A percentile compares a stretch with the other conserved stretches of the same genome.
phyloP scores from a whole-genome alignment of 176 grass and related monocot species.

The Phoenix roebelenii region DNA sequence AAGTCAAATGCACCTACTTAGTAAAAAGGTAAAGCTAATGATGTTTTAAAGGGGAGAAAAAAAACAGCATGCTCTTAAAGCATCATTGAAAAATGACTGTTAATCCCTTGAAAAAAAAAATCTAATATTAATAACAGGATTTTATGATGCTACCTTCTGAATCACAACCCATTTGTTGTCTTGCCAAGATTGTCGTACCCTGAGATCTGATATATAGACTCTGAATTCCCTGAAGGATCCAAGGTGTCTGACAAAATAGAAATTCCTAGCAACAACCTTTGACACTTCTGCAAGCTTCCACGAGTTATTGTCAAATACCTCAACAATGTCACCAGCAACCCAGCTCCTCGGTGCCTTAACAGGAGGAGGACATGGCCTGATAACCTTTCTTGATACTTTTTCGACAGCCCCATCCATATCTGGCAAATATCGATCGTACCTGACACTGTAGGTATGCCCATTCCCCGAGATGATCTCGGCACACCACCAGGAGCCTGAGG shows the following conservation, averaged over 20 bases:
- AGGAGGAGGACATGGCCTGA: slow-evolving; percentile 39
- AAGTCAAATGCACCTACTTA: too few relatives aligned
- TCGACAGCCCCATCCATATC: neutral
- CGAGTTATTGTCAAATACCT: slow-evolving; percentile 31
- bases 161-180: slow-evolving; percentile 31
- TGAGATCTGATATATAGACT: slow-evolving; percentile 6
- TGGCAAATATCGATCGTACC: slow-evolving; percentile 15
- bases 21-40: too few relatives aligned
- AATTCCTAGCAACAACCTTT: neutral
- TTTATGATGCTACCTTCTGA: slow-evolving; percentile 31
- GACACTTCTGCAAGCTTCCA: slow-evolving; percentile 44
- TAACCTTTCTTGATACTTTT: slow-evolving; percentile 33
- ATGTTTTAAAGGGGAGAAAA: too few relatives aligned
- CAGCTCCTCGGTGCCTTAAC: slow-evolving; percentile 18
- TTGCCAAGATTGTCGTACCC: slow-evolving; percentile 5
- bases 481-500: slow-evolving; percentile 39
- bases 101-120: too few relatives aligned
- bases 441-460: slow-evolving; percentile 45
- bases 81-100: too few relatives aligned
- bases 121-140: too few relatives aligned
- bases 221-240: slow-evolving; percentile 9
- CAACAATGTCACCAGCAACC: slow-evolving; percentile 33
- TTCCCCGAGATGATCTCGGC: slow-evolving; percentile 54
- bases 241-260: slow-evolving; percentile 34
- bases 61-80: too few relatives aligned